Base-by-base conservation (phyloP, 495 filamentous ascomycete genomes). In the Lasiosphaeriaceae sp. region DNA sequence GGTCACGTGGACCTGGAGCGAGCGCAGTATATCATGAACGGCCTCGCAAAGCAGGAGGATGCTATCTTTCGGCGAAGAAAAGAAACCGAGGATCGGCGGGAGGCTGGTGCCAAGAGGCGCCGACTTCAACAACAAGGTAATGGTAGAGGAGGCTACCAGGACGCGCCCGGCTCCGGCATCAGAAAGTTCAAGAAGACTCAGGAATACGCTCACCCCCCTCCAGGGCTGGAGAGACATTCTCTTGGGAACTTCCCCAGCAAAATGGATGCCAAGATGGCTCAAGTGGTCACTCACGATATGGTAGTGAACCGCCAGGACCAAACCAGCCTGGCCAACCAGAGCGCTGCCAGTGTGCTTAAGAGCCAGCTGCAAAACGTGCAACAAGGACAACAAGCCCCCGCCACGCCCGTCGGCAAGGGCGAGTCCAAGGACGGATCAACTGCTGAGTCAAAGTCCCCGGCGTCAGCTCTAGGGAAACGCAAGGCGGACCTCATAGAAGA, bases 21-120 rank as follows among this genome's bases (percentile, higher is more conserved):
- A 56, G 92, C 90, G 6, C 94, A 99, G 64, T 81, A 86, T 58
- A 96, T 99, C 61, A 77, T 99, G 29, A 80, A 86, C 59, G 92
- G 90, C 2, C 80, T 99, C 11, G 93, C 90, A 9, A 96, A 93
- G 66, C 92, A 97, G 67, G 94, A 99, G 74, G 90, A 93, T 66
- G 88, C 87, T 20, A 99, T 99, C 60, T 99, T 99, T 72, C 80
- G 78, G 41, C 84, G 92, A 54, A 83, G 94, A 57, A 84, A 87
- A 66, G 85, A 96, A 68, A 82, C 77, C 0, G 93, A 97, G 50
- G 90, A 95, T 48, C 83, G 89, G 60, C 83, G 86, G 57, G 86
- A 88, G 62, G 90, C 88, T 12, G 84, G 85, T 55, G 81, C 82
- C 56, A 94, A 89, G 72, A 75, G 91, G 60, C 82, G 92, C 52